phyloP scores from a whole-genome alignment of 768 basidiomycete genomes.

The Terana coerulea region DNA sequence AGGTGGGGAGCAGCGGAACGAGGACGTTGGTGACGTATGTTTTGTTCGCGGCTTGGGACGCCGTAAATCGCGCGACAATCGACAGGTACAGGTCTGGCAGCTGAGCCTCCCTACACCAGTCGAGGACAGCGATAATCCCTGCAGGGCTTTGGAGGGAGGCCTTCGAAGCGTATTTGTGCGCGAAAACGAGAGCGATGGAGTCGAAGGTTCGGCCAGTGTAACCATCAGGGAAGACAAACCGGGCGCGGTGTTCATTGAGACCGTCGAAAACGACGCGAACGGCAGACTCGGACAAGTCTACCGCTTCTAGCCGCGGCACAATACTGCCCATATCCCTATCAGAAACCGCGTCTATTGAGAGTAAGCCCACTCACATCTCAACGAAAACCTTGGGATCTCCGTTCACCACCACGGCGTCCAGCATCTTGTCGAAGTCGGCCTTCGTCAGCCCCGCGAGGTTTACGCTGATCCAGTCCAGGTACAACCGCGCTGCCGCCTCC shows the following conservation, averaged over 20 bases:
- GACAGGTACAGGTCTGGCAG: neutral
- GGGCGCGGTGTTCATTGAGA: neutral
- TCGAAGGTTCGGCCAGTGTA: neutral
- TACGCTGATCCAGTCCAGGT: neutral
- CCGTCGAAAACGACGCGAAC: neutral
- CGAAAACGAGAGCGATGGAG: neutral
- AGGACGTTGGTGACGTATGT: constrained; percentile 9
- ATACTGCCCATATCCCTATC: neutral
- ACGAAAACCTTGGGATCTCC: neutral
- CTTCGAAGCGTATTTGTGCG: neutral
- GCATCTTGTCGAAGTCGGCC: neutral
- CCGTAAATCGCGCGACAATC: neutral
- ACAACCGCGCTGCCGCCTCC: neutral
- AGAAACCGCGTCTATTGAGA: neutral
- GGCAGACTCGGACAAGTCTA: neutral
- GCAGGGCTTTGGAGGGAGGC: neutral
- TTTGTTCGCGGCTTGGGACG: neutral
- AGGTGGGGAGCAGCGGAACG: constrained; percentile 14
- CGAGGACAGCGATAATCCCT: neutral
- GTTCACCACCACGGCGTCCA: neutral
- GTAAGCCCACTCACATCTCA: neutral
- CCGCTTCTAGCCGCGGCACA: neutral
- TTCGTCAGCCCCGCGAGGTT: neutral
- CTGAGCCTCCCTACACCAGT: neutral
- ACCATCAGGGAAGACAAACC: neutral